Conservation (phyloP, 805 yeast genomes). For the Metschnikowia kofuensis region DNA sequence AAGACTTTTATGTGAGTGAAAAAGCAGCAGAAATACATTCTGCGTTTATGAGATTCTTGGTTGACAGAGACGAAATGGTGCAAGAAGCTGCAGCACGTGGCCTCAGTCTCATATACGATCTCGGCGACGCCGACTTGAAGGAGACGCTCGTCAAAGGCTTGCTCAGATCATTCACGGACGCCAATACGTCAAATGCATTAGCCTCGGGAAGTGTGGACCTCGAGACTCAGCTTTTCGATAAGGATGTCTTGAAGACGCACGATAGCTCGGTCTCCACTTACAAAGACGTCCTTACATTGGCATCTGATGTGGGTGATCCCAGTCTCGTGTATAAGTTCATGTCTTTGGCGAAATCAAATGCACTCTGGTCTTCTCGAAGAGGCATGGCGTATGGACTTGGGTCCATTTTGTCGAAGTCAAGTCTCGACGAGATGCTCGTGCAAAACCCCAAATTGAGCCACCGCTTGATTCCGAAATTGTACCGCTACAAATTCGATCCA, state of each 20-base stretch:
- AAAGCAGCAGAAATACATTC: slow-evolving; percentile 63
- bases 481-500: slow-evolving; percentile 84
- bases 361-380: slow-evolving; percentile 87
- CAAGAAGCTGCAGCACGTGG: slow-evolving; percentile 94
- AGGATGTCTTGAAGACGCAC: slow-evolving; percentile 73
- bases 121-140: slow-evolving; percentile 64
- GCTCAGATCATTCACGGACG: slow-evolving; percentile 73
- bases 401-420: slow-evolving; percentile 74
- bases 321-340: slow-evolving; percentile 89
- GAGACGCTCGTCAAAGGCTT: slow-evolving; percentile 73
- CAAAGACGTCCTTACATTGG: slow-evolving; percentile 81
- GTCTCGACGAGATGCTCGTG: slow-evolving; percentile 58
- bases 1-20: slow-evolving; percentile 35
- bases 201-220: slow-evolving; percentile 67
- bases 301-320: slow-evolving; percentile 95
- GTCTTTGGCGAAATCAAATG: slow-evolving; percentile 84
- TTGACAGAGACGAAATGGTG: slow-evolving; percentile 80
- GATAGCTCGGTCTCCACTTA: slow-evolving; percentile 89
- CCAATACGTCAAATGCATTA: slow-evolving; percentile 44
- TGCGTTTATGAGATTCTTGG: slow-evolving; percentile 72
- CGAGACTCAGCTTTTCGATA: slow-evolving; percentile 83
- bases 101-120: slow-evolving; percentile 73
- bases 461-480: slow-evolving; percentile 75
- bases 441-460: slow-evolving; percentile 53
- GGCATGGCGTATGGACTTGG: slow-evolving; percentile 95